Evolutionary conservation across 1,284 basidiomycete species (phyloP), one percentile per base, ranked within the genome.

Genomic region (Ustilago tritici): DNA sequence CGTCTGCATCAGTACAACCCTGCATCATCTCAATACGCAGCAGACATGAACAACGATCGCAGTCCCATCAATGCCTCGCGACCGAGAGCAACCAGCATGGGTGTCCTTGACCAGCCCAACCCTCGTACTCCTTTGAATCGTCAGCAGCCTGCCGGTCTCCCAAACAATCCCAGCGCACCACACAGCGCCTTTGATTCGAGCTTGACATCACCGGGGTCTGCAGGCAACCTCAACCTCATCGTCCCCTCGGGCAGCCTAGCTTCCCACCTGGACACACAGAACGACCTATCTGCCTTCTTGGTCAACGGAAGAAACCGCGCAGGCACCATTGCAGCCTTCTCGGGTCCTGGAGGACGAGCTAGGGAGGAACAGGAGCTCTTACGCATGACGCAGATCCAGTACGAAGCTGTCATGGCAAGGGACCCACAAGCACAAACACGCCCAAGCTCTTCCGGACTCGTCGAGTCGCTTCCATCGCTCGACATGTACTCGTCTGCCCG

Each of bases 271-370:
- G 65, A 73, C 41, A 53, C 65, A 15, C 54, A 60, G 11, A 54
- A 28, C 36, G 65, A 74, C 6, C 59, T 70, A 12, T 62, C 72
- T 3, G 43, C 64, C 38, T 52, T 61, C 23, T 35, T 73, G 17
- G 62, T 61, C 6, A 56, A 52, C 31, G 79, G 79, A 3, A 71
- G 81, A 11, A 65, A 74, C n/a, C 77, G 84, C 3, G 80, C 84
- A 1, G 84, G 83, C 28, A 85, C 84, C 23, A 75, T 85, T 23
- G 83, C 78, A n/a, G 82, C 82, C 5, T 69, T 83, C 19, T 71
- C 77, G 7, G 84, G 83, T 4, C 77, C 83, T 2, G 83, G 78
- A 19, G 82, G 76, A 5, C 73, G 84, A 11, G 70, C 72, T 7
- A 58, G 83, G 52, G 73, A 80, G 2, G 82, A 84, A 57, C 79